Percentiles rank a stretch among this genome's conserved stretches.
These are phyloP conservation scores for Calocera cornea DNA, from an alignment of 768 basidiomycete species.

Conservation along the genomic window DNA sequence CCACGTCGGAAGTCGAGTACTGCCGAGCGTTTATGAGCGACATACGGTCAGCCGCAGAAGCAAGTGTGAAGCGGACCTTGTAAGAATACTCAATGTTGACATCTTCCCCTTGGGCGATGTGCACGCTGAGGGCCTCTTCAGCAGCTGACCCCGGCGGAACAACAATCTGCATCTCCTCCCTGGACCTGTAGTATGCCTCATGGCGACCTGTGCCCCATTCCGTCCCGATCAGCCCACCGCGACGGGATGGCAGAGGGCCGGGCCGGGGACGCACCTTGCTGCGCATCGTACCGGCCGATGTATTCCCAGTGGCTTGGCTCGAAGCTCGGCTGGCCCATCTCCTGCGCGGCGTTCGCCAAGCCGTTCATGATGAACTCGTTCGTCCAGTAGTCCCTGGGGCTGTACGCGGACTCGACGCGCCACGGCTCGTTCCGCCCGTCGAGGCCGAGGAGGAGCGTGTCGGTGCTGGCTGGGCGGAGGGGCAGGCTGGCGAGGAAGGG, in stretches of 20 bases:
- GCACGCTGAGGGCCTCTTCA: conserved; percentile 30
- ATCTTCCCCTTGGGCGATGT: conserved; percentile 57
- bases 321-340: conserved; percentile 55
- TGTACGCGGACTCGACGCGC: conserved; percentile 75
- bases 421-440: conserved; percentile 64
- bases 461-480: conserved; percentile 43
- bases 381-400: conserved; percentile 64
- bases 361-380: conserved; percentile 77
- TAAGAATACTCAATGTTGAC: conserved; percentile 76
- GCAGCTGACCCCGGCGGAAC: conserved; percentile 28
- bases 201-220: conserved; percentile 48
- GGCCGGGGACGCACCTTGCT: conserved; percentile 29
- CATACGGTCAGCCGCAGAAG: not conserved
- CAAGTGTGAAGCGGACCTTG: conserved; percentile 43
- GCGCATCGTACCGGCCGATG: conserved; percentile 43
- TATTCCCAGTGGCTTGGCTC: conserved; percentile 64
- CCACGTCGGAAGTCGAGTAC: conserved; percentile 67
- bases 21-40: conserved; percentile 22
- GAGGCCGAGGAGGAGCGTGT: conserved; percentile 80
- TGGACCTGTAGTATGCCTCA: conserved; percentile 70
- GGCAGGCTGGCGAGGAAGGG: conserved; percentile 69
- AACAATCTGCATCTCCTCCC: conserved; percentile 40
- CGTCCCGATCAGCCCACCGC: conserved; percentile 1
- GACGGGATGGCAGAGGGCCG: not conserved
- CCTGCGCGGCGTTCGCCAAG: conserved; percentile 49